Evolutionary conservation across 2,329 filamentous ascomycete genomes (phyloP).

Genomic region (Venturia carpophila): DNA sequence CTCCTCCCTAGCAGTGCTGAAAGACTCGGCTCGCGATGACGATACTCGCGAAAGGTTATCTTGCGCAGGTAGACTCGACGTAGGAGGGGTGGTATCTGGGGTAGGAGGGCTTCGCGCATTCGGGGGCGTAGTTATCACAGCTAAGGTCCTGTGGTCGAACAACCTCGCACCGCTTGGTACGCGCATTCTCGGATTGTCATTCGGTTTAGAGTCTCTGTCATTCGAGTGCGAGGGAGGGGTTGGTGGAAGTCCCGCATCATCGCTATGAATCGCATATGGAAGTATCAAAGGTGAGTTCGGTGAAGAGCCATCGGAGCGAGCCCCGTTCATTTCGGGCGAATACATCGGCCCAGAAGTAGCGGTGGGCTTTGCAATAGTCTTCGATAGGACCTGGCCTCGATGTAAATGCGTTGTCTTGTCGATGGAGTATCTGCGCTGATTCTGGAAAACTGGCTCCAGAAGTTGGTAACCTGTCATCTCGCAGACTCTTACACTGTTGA

Average conservation of each 20-base stretch:
- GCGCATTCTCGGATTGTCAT: neutral
- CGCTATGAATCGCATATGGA: neutral
- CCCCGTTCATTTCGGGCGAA: neutral
- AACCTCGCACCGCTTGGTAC: neutral
- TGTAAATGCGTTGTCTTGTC: no score
- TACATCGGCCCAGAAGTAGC: neutral
- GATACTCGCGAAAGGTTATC: conserved; percentile 20
- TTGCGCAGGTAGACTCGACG: neutral
- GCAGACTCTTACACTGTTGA: neutral
- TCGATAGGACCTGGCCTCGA: neutral
- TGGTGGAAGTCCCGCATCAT: conserved; percentile 13
- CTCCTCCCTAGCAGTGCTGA: conserved; percentile 39
- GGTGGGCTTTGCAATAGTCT: neutral
- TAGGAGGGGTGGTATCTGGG: conserved; percentile 30
- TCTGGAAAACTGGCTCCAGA: neutral
- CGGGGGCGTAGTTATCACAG: neutral
- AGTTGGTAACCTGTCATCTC: neutral
- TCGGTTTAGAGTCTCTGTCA: neutral
- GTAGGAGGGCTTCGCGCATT: conserved; percentile 27
- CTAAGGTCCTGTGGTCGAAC: neutral
- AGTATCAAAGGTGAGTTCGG: neutral
- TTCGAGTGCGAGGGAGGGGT: conserved; percentile 15
- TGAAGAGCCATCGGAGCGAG: neutral
- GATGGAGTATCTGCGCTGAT: neutral
- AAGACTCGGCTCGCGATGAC: conserved; percentile 40